Evolutionary conservation across 371 early-diverging fungal genomes (phyloP).

Genomic region (Fennellomyces sp.): DNA sequence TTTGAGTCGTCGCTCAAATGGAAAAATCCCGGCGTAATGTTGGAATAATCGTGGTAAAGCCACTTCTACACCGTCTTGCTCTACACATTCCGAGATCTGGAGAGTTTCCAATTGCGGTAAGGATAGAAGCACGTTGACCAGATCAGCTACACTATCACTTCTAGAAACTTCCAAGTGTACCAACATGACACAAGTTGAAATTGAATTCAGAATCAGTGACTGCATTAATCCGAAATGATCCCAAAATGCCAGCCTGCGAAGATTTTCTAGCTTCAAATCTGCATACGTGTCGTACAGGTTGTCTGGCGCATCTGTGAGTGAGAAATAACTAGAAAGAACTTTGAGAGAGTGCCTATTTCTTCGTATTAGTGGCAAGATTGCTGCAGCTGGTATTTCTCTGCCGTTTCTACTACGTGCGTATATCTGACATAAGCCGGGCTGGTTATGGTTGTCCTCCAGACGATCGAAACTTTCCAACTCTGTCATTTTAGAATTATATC

Average conservation of each 20-base stretch:
- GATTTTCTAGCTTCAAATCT: neutral
- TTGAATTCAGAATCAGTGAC: neutral
- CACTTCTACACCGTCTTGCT: neutral
- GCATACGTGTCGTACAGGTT: neutral
- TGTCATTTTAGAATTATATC: neutral
- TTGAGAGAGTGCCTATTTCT: neutral
- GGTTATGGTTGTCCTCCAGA: neutral
- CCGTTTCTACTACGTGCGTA: neutral
- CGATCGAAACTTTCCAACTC: neutral
- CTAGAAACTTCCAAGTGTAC: neutral
- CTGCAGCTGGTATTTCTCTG: neutral
- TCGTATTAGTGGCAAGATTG: neutral
- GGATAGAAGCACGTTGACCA: neutral
- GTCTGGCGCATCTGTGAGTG: neutral
- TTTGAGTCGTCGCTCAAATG: no score
- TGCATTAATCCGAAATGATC: neutral
- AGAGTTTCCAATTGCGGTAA: neutral
- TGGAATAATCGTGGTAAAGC: neutral
- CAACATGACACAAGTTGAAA: neutral
- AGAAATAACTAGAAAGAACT: neutral
- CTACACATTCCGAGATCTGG: neutral
- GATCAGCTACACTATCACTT: neutral
- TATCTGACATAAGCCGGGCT: neutral
- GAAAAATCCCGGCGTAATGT: neutral
- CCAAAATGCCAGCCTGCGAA: neutral